These are phyloP conservation scores for Cordyceps militaris DNA, from an alignment of 2,329 filamentous ascomycete species.

Conservation along the genomic window DNA sequence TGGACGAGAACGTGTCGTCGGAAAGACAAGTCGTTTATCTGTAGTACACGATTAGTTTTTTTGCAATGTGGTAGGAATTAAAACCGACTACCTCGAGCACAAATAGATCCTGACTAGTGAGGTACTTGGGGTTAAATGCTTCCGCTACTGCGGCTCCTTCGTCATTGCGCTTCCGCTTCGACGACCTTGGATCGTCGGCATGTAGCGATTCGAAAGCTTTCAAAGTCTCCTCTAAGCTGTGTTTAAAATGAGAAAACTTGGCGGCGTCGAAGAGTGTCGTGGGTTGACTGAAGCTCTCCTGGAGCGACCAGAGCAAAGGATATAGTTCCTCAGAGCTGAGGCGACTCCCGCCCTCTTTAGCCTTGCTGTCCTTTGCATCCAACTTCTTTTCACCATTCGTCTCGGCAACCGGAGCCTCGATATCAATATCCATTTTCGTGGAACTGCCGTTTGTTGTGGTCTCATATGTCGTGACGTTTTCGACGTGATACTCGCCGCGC, in stretches of 20 bases:
- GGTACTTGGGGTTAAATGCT: conserved; percentile 89
- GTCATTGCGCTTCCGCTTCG: conserved; percentile 64
- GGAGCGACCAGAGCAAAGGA: conserved; percentile 87
- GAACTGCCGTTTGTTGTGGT: conserved; percentile 29
- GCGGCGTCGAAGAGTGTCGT: conserved; percentile 68
- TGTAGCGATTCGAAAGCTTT: conserved; percentile 41
- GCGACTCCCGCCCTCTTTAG: conserved; percentile 41
- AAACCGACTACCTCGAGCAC: conserved; percentile 67
- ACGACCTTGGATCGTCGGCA: conserved; percentile 40
- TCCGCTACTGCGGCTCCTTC: conserved; percentile 41
- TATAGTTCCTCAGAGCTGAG: conserved; percentile 71
- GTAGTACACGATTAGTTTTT: conserved; percentile 19
- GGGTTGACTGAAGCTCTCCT: conserved; percentile 86
- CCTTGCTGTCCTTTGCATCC: conserved; percentile 27
- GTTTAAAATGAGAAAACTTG: conserved; percentile 75
- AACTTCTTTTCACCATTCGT: conserved; percentile 9
- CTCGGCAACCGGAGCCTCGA: conserved; percentile 31
- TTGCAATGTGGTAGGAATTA: no score
- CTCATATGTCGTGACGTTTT: conserved; percentile 84
- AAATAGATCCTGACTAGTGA: conserved; percentile 95
- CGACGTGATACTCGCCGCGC: conserved; percentile 88
- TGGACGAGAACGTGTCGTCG: conserved; percentile 91
- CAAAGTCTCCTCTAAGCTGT: conserved; percentile 62
- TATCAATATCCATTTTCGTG: conserved; percentile 58
- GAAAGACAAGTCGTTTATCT: conserved; percentile 92